Evolutionary conservation across 495 filamentous ascomycete species (phyloP).

Genomic region (Articulospora tetracladia): DNA sequence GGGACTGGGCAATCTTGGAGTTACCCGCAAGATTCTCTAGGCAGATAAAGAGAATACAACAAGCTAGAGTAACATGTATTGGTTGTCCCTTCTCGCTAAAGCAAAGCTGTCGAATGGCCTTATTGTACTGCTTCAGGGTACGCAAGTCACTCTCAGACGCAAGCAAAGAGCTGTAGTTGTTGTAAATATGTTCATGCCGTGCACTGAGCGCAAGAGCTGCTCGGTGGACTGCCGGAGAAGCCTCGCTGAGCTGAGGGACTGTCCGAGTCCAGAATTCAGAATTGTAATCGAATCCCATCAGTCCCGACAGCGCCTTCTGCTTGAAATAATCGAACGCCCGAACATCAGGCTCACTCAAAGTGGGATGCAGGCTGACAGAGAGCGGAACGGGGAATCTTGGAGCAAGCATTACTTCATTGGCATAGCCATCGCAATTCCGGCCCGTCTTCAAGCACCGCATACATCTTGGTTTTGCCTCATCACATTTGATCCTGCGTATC

Average conservation of each 20-base stretch:
- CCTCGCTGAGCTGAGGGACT: conserved; percentile 4
- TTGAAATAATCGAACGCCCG: conserved; percentile 9
- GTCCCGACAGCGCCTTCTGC: neutral
- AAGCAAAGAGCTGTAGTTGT: neutral
- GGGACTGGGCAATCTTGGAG: conserved; percentile 33
- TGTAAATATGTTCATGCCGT: conserved; percentile 5
- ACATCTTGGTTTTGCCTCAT: conserved; percentile 22
- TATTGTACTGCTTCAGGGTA: conserved; percentile 11
- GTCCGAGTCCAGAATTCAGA: conserved; percentile 9
- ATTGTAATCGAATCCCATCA: conserved; percentile 5
- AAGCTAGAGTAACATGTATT: conserved; percentile 37
- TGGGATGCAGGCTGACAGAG: neutral
- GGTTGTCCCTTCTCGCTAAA: neutral
- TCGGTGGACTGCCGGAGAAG: conserved; percentile 10
- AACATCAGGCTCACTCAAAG: conserved; percentile 1
- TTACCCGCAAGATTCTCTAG: conserved; percentile 50
- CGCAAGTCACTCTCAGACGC: neutral
- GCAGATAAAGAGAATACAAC: conserved; percentile 51
- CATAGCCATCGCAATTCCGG: conserved; percentile 22
- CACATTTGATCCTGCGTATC: conserved; percentile 16
- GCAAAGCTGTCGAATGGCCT: conserved; percentile 1
- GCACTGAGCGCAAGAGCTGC: conserved; percentile 8
- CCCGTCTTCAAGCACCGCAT: conserved; percentile 7
- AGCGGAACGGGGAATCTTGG: neutral
- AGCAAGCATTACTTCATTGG: neutral